These are phyloP conservation scores for Tillandsia fasciculata DNA, from an alignment of 176 grass and related monocot species.

Conservation along the genomic window DNA sequence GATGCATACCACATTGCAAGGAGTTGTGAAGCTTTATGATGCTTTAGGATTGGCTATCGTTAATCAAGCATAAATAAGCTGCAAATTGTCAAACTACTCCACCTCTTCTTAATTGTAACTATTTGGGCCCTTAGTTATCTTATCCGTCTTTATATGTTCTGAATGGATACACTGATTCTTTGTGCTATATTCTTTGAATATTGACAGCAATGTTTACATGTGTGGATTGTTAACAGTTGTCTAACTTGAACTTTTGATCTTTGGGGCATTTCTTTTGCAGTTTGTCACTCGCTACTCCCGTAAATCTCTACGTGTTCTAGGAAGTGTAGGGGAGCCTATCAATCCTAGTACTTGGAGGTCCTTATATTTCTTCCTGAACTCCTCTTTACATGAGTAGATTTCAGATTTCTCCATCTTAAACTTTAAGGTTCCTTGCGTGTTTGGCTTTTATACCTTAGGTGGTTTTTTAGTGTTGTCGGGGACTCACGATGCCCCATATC, in stretches of 20 bases:
- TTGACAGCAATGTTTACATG: background rate
- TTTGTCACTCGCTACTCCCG: conserved; percentile 75
- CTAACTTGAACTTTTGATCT: background rate
- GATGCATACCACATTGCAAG: background rate
- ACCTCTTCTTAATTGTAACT: too few relatives aligned
- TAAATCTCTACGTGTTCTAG: conserved; percentile 93
- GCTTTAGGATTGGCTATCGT: too few relatives aligned
- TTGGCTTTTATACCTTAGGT: conserved; percentile 39
- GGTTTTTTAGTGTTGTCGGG: conserved; percentile 86
- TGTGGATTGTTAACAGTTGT: background rate
- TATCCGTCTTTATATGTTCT: too few relatives aligned
- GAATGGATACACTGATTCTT: conserved; percentile 9
- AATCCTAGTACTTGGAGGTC: conserved; percentile 98
- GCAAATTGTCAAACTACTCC: too few relatives aligned
- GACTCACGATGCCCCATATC: conserved; percentile 86
- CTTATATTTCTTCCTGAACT: conserved; percentile 4
- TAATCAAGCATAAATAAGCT: too few relatives aligned
- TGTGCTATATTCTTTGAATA: background rate
- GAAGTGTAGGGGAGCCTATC: conserved; percentile 98
- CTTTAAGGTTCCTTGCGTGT: conserved; percentile 9
- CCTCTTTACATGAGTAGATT: background rate
- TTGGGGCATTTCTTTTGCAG: conserved; percentile 33
- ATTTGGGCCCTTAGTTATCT: too few relatives aligned
- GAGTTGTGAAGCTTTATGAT: background rate
- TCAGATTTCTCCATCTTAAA: background rate